A percentile compares a stretch with the other conserved stretches of the same genome.
Evolutionary conservation across 768 basidiomycete species (phyloP).

Genomic region (Hygrocybe coccinea): DNA sequence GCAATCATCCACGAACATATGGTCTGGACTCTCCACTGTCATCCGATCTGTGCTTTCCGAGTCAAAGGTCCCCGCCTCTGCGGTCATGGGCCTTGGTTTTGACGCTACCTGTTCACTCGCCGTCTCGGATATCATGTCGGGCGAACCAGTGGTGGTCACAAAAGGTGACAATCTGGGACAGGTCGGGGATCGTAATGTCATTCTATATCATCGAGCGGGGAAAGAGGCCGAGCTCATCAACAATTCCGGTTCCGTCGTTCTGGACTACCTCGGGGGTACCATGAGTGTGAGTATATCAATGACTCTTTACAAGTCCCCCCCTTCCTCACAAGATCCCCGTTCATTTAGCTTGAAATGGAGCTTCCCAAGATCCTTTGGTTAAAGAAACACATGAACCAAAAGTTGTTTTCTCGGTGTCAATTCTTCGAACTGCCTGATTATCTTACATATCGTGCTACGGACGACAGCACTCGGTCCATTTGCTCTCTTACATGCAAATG

Average conservation of each 20-base stretch:
- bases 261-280: conserved; percentile 92
- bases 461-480: conserved; percentile 67
- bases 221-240: conserved; percentile 91
- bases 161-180: conserved; percentile 59
- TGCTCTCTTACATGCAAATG: conserved; percentile 98
- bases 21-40: conserved; percentile 61
- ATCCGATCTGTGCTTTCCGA: conserved; percentile 59
- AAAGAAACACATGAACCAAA: conserved; percentile 75
- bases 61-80: conserved; percentile 48
- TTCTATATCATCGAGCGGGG: conserved; percentile 92
- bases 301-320: conserved; percentile 10
- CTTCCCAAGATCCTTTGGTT: conserved; percentile 97
- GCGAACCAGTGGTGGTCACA: conserved; percentile 71
- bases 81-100: conserved; percentile 85
- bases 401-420: conserved; percentile 68
- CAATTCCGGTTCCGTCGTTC: conserved; percentile 70
- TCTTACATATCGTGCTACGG: conserved; percentile 88
- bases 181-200: conserved; percentile 74
- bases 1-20: conserved; percentile 88
- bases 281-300: conserved; percentile 66
- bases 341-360: conserved; percentile 93
- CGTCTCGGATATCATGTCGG: conserved; percentile 62
- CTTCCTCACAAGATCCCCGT: not conserved
- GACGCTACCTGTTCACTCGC: conserved; percentile 97
- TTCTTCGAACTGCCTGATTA: conserved; percentile 94